Evolutionary conservation across 768 basidiomycete genomes (phyloP), one percentile per base, ranked within the genome.

Genomic region (Pisolithus microcarpus): DNA sequence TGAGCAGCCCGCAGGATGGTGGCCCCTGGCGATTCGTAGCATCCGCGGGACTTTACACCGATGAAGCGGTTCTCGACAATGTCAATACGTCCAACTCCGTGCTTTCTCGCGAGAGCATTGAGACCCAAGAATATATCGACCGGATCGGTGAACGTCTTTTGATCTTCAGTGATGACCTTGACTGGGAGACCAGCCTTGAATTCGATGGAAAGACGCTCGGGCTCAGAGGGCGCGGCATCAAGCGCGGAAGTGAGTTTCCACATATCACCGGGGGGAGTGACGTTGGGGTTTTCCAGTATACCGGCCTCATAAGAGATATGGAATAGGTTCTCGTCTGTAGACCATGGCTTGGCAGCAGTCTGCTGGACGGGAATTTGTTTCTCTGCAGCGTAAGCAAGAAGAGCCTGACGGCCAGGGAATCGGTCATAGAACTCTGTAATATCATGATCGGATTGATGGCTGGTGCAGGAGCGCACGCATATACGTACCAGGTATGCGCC

Each of bases 261-360:
- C 96, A 99, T 99, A 76, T 98, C 95, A 11, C 68, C 66, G 16
- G 95, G 95, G 48, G 96, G 96, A 5, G 92, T 97, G 53, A 75
- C 84, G 76, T 95, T 82, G 56, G 96, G 96, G 65, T 98, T 88
- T 69, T 99, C 96, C 56, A 99, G 84, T 68, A 99, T 98, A 42
- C 95, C 96, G 10, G 96, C 95, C 70, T 99, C 96, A 73, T 97
- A 99, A 16, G 96, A 98, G 72, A 98, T 99, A 76, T 99, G 96
- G 85, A 95, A 97, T 44, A 99, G 78, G 74, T 98, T 99, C 74
- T 98, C 96, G 67, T 99, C 95, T 6, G 96, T 99, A 3, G 95
- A 97, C 96, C 96, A 99, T 36, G 96, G 95, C 73, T 98, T 97
- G 50, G 94, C 80, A 10, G 88, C 80, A 43, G 96, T 99, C 73